Percentiles rank a stretch among this genome's conserved stretches.
Evolutionary conservation across 768 basidiomycete genomes (phyloP).

Genomic region (Lentinula detonsa): DNA sequence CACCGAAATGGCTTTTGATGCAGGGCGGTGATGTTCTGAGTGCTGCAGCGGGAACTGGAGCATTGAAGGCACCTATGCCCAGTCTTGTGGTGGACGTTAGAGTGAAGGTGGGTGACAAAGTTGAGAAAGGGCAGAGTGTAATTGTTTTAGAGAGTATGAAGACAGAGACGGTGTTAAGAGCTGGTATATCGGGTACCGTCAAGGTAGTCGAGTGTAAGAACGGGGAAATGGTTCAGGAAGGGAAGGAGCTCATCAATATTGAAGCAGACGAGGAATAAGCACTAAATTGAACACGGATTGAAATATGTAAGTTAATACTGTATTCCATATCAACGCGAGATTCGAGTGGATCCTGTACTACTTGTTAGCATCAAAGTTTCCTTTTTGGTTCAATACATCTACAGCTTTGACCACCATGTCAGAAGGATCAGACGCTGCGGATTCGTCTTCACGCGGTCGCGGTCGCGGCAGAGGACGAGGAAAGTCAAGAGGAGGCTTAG

Average conservation of each 20-base stretch:
- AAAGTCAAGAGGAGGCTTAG: conserved; percentile 1
- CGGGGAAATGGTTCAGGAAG: conserved; percentile 92
- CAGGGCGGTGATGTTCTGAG: conserved; percentile 54
- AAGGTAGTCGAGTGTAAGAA: conserved; percentile 68
- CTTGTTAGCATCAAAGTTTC: background rate
- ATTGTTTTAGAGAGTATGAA: conserved; percentile 96
- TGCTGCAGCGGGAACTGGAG: conserved; percentile 44
- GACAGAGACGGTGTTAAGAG: conserved; percentile 86
- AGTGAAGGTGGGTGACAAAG: conserved; percentile 69
- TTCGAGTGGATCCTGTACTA: too few relatives aligned
- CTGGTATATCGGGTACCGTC: conserved; percentile 63
- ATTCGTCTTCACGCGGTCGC: background rate
- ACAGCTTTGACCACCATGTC: background rate
- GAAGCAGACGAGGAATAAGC: conserved; percentile 28
- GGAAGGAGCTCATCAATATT: conserved; percentile 69
- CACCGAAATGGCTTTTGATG: conserved; percentile 66
- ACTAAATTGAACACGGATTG: too few relatives aligned
- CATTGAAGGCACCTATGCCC: conserved; percentile 85
- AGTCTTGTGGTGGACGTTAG: conserved; percentile 86
- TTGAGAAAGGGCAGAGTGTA: conserved; percentile 76
- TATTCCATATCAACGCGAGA: background rate
- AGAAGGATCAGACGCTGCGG: background rate
- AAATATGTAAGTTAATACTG: background rate
- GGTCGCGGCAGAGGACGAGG: conserved; percentile 4
- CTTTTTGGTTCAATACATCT: background rate